Percentiles rank a stretch among this genome's conserved stretches.
These are phyloP conservation scores for Tritrichomonas foetus DNA, from an alignment of 208 protist genomes.

Conservation along the genomic window DNA sequence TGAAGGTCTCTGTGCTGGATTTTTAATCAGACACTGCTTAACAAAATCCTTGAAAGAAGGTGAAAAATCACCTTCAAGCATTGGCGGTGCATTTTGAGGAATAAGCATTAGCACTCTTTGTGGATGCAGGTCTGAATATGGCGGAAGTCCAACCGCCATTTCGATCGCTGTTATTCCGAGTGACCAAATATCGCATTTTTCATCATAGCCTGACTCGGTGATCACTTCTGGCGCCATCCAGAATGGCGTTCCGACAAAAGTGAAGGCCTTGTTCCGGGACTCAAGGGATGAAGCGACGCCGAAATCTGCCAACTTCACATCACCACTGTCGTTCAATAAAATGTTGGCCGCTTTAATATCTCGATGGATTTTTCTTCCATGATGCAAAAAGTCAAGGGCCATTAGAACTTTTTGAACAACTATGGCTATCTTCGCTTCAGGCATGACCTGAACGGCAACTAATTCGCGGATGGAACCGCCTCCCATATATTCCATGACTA, in stretches of 20 bases:
- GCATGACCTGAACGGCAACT: slow-evolving; percentile 43
- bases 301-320: slow-evolving; percentile 56
- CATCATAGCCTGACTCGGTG: slow-evolving; percentile 46
- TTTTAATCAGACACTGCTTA: slow-evolving; percentile 53
- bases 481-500: slow-evolving; percentile 80
- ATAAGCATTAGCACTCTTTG: slow-evolving; percentile 60
- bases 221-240: slow-evolving; percentile 57
- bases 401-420: slow-evolving; percentile 43
- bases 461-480: slow-evolving; percentile 62
- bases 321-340: slow-evolving; percentile 43
- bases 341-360: slow-evolving; percentile 72
- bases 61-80: slow-evolving; percentile 44
- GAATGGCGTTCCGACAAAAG: slow-evolving; percentile 44
- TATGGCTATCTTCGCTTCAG: not conserved
- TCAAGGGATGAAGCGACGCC: slow-evolving; percentile 44
- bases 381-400: slow-evolving; percentile 74
- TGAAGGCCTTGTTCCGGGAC: not conserved
- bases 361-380: slow-evolving; percentile 71
- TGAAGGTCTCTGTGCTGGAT: slow-evolving; percentile 46
- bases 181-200: slow-evolving; percentile 61
- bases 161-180: slow-evolving; percentile 63
- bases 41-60: slow-evolving; percentile 56
- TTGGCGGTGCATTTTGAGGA: slow-evolving; percentile 46
- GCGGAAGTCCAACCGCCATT: slow-evolving; percentile 53
- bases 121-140: slow-evolving; percentile 53